Percentiles rank a stretch among this genome's conserved stretches.
These are phyloP conservation scores for Myriosclerotinia curreyana DNA, from an alignment of 2,329 filamentous ascomycete genomes.

Conservation along the genomic window DNA sequence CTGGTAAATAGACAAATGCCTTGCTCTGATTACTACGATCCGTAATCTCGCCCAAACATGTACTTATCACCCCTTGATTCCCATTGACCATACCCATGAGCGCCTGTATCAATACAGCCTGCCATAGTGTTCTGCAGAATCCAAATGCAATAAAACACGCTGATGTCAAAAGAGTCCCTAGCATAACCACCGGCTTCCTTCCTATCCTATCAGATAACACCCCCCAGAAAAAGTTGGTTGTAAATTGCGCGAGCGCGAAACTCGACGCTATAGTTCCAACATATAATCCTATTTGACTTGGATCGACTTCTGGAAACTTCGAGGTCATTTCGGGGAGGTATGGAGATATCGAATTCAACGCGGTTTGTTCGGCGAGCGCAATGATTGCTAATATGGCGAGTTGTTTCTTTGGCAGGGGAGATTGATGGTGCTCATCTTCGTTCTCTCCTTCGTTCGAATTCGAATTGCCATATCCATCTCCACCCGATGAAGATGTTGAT, in stretches of 20 bases:
- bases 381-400: conserved; percentile 83
- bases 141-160: conserved; percentile 83
- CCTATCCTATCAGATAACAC: conserved; percentile 77
- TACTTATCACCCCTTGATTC: conserved; percentile 91
- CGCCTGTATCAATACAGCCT: conserved; percentile 80
- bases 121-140: conserved; percentile 77
- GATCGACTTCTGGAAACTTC: conserved; percentile 75
- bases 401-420: conserved; percentile 77
- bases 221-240: conserved; percentile 90
- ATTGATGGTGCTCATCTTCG: conserved; percentile 42
- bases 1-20: conserved; percentile 90
- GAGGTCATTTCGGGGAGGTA: conserved; percentile 92
- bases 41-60: conserved; percentile 90
- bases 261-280: conserved; percentile 86
- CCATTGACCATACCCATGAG: conserved; percentile 93
- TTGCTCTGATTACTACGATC: conserved; percentile 91
- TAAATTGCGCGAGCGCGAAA: conserved; percentile 88
- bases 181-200: conserved; percentile 76
- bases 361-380: conserved; percentile 90
- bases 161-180: conserved; percentile 79
- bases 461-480: conserved; percentile 38
- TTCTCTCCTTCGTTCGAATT: conserved; percentile 37
- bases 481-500: conserved; percentile 38
- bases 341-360: conserved; percentile 91
- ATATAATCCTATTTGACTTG: conserved; percentile 73